Conservation (phyloP, 164 flowering plant genomes). For the Sedum album region DNA sequence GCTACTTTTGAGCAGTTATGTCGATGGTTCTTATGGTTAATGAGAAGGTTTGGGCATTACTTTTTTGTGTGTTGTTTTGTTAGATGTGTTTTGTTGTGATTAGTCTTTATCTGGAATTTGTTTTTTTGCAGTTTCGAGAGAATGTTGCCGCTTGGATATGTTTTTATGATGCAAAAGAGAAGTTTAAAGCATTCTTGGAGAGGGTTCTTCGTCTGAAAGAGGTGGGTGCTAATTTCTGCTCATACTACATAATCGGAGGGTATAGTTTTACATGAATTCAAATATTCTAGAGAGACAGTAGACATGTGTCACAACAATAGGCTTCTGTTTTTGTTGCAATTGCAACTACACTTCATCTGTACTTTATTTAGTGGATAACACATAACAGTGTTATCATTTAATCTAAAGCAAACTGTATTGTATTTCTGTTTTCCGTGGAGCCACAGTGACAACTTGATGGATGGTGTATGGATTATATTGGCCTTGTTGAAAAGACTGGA, state of each 20-base stretch:
- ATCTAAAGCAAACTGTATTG: not conserved
- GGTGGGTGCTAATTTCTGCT: not conserved
- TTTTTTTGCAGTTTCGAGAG: constrained; percentile 70
- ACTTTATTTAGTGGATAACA: not conserved
- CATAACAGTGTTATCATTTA: not conserved
- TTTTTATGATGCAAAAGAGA: constrained; percentile 65
- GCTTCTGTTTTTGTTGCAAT: not conserved
- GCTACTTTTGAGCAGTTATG: constrained; percentile 94
- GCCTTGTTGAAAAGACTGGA: not conserved
- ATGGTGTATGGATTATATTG: not conserved
- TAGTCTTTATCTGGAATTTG: not conserved
- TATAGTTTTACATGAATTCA: not conserved
- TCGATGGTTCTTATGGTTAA: constrained; percentile 94
- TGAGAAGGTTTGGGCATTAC: constrained; percentile 56
- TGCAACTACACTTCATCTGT: not conserved
- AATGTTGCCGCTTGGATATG: constrained; percentile 94
- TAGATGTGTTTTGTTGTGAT: not conserved
- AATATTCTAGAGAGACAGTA: not conserved
- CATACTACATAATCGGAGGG: not conserved
- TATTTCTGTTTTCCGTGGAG: not conserved
- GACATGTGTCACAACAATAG: too few species aligned
- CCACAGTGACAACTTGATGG: not conserved
- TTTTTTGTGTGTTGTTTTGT: not conserved
- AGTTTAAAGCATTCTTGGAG: constrained; percentile 62
- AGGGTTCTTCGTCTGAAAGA: constrained; percentile 74